A percentile compares a stretch with the other conserved stretches of the same genome.
These are phyloP conservation scores for Alliaria petiolata DNA, from an alignment of 345 rosid genomes.

Conservation along the genomic window DNA sequence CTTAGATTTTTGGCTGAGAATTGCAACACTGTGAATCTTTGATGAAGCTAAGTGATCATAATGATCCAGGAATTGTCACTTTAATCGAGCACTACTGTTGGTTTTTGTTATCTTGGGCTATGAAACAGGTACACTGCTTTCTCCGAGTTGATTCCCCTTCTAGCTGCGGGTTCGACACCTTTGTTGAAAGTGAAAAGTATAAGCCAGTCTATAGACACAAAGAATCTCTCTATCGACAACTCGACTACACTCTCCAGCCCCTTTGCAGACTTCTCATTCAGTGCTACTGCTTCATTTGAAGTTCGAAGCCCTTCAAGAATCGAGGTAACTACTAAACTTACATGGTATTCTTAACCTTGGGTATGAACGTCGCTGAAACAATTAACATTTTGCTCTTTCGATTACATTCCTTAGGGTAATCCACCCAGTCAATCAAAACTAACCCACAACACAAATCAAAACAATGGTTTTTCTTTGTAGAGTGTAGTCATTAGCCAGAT, in stretches of 20 bases:
- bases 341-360: neutral
- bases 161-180: conserved; percentile 72
- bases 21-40: conserved; percentile 1
- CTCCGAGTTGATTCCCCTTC: conserved; percentile 88
- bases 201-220: conserved; percentile 55
- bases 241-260: conserved; percentile 66
- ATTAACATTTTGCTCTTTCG: neutral
- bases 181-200: conserved; percentile 72
- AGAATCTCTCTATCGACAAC: conserved; percentile 57
- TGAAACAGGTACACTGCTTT: conserved; percentile 77
- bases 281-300: conserved; percentile 78
- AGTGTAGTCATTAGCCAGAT: neutral
- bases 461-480: neutral
- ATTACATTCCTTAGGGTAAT: neutral
- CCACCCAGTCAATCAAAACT: neutral
- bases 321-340: conserved; percentile 53
- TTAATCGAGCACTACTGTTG: neutral
- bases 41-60: neutral
- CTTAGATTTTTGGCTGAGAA: too few species aligned
- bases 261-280: conserved; percentile 78
- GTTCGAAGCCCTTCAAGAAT: conserved; percentile 80
- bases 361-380: neutral
- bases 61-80: neutral
- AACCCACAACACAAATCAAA: neutral
- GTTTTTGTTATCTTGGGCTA: neutral